Conservation (phyloP, 352 stramenopile species). For the Phytophthora colocasiae region DNA sequence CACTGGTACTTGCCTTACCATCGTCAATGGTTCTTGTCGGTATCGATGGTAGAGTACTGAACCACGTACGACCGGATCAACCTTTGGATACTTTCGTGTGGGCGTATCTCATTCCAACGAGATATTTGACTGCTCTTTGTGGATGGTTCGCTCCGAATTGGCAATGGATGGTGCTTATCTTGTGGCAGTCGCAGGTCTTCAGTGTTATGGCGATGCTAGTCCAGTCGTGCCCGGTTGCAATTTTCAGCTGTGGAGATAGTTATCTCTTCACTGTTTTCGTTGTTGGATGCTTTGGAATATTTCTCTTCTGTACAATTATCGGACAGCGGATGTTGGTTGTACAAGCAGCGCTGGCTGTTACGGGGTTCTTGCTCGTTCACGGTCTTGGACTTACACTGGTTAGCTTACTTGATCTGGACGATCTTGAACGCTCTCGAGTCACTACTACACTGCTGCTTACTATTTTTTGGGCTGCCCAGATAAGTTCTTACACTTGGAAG, state of each 20-base stretch:
- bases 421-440: constrained; percentile 7
- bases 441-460: constrained; percentile 6
- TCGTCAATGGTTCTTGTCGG: constrained; percentile 11
- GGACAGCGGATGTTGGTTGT: neutral
- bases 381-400: constrained; percentile 5
- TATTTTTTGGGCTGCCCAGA: constrained; percentile 6
- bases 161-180: constrained; percentile 6
- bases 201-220: constrained; percentile 11
- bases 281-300: neutral
- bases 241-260: constrained; percentile 7
- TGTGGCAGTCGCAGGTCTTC: constrained; percentile 10
- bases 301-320: constrained; percentile 3
- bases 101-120: constrained; percentile 11
- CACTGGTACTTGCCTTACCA: constrained; percentile 6
- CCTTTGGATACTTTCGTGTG: constrained; percentile 3
- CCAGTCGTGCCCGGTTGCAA: constrained; percentile 2
- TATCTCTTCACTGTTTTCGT: constrained; percentile 6
- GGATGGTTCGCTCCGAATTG: constrained; percentile 11
- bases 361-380: constrained; percentile 7
- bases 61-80: constrained; percentile 7
- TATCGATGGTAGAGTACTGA: constrained; percentile 6
- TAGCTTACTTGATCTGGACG: constrained; percentile 6
- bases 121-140: constrained; percentile 5
- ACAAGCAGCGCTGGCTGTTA: constrained; percentile 2
- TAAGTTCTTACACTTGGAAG: constrained; percentile 4